These are phyloP conservation scores for Candida sp. DNA, from an alignment of 1,139 yeast genomes.

Conservation along the genomic window DNA sequence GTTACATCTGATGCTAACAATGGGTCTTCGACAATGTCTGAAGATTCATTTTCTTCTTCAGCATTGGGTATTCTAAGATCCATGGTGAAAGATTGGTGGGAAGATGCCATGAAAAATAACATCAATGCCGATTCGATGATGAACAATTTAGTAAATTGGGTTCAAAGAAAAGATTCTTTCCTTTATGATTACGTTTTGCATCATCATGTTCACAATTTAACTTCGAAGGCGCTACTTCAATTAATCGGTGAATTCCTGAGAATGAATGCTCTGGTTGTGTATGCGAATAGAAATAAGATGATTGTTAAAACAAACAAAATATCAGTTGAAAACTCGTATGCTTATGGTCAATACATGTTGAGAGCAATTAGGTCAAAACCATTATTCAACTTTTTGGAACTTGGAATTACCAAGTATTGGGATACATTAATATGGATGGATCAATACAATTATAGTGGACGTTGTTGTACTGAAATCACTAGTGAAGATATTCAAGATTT, in stretches of 20 bases:
- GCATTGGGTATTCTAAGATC: constrained; percentile 69
- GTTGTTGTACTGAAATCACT: constrained; percentile 61
- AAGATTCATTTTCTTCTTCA: constrained; percentile 76
- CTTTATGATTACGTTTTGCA: constrained; percentile 78
- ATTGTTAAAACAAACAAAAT: constrained; percentile 72
- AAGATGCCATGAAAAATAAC: constrained; percentile 70
- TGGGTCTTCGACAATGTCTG: constrained; percentile 58
- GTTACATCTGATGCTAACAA: constrained; percentile 37
- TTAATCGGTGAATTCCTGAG: constrained; percentile 75
- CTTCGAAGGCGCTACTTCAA: constrained; percentile 81
- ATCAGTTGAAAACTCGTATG: constrained; percentile 84
- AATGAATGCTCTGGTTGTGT: constrained; percentile 75
- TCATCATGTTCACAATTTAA: constrained; percentile 83
- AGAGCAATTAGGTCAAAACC: constrained; percentile 81
- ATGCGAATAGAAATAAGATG: constrained; percentile 77
- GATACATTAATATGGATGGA: constrained; percentile 95
- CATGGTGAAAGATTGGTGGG: constrained; percentile 93
- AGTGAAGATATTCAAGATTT: constrained; percentile 55
- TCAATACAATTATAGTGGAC: constrained; percentile 82
- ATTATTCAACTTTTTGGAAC: constrained; percentile 76
- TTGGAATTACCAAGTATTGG: constrained; percentile 80
- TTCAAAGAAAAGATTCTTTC: constrained; percentile 67
- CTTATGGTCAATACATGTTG: constrained; percentile 85
- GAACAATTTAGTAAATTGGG: constrained; percentile 85
- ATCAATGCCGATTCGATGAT: constrained; percentile 82